Evolutionary conservation across 148 eudicot genomes (phyloP), one percentile per base, ranked within the genome.

Genomic region (Rhododendron simsii): DNA sequence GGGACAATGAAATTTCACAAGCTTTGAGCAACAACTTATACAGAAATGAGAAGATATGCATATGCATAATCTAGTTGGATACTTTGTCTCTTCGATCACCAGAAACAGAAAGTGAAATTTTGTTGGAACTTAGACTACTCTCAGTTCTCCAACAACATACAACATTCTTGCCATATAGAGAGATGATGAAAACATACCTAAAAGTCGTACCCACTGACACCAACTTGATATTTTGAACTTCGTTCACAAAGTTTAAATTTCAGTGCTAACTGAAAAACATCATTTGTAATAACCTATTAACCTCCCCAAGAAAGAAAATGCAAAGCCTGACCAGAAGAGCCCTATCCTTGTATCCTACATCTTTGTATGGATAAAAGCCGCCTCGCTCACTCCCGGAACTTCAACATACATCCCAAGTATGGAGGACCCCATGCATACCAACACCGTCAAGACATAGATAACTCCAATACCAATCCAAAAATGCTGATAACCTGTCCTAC

Each of bases 321-420:
- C 41, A 21, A 76, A 41, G 23, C 13, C 13, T 21, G 71, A 73
- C 44, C 21, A 12, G 21, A 35, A 53, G 78, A 47, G 44, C 20
- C 26, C 44, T 35, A 41, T 47, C 67, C 18, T 16, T 6, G 33
- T 8, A 63, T 16, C 35, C 37, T 37, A 35, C 28, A 11, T 33
- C 18, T 81, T 74, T 18, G 91, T 89, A 50, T 96, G 98, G 57
- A 95, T 94, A 79, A 93, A 95, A 4, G 99, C 98, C 4, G 98
- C 98, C 86, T 95, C 95, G 55, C 93, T 86, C 77, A 96, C 94
- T 84, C 92, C 91, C 4, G 99, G 98, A 77, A 96, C 81, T 59
- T 96, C 96, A 16, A 97, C 96, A 87, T 96, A 95, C 96, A 90
- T 93, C 71, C 99, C 99, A 76, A 92, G 87, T 69, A 96, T 91